Base-by-base conservation (phyloP, 1,139 yeast genomes). In the Magnusiomyces paraingens region DNA sequence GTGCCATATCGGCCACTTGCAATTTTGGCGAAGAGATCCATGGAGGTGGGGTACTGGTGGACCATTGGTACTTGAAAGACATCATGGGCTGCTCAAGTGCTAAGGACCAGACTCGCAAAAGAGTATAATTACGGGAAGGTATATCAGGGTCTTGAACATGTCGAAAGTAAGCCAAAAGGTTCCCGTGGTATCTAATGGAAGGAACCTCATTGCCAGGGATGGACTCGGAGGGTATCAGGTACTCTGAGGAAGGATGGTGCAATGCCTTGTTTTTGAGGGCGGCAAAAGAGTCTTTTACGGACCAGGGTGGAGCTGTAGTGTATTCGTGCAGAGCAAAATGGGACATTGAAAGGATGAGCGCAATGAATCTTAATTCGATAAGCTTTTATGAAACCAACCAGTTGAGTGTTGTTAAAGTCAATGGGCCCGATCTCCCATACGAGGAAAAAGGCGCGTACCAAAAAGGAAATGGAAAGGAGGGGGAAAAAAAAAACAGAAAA, bases 211-310 rank as follows among this genome's bases (percentile, higher is more conserved):
- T 59, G 44, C 54, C 53, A 11, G 60, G 59, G 6, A 58, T 55
- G 1, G 61, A 57, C 22, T 59, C 61, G 11, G 57, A 15, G 11
- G 58, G 57, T 3, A 60, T 48, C 4, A 43, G n/a, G 50, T 54
- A 55, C 45, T 60, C 57, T 2, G 53, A 56, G 11, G 60, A 57
- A 1, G 64, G 64, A 36, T 57, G 59, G 54, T 58, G 54, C 49
- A 60, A 49, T 2, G 52, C 51, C 36, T 52, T 47, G 52, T 59
- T 58, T 35, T 53, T 57, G 46, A 48, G 21, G 14, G 54, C 56
- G 10, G 15, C 48, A 17, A 44, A 44, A 22, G 52, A 43, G 10
- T 18, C 46, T 20, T 43, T 21, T 15, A 12, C 29, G 14, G 32
- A 26, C 32, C 32, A 26, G 8, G 32, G 32, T 26, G 32, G 32